Evolutionary conservation across 169 alveolate species (phyloP).

Genomic region (Blepharisma undulans): DNA sequence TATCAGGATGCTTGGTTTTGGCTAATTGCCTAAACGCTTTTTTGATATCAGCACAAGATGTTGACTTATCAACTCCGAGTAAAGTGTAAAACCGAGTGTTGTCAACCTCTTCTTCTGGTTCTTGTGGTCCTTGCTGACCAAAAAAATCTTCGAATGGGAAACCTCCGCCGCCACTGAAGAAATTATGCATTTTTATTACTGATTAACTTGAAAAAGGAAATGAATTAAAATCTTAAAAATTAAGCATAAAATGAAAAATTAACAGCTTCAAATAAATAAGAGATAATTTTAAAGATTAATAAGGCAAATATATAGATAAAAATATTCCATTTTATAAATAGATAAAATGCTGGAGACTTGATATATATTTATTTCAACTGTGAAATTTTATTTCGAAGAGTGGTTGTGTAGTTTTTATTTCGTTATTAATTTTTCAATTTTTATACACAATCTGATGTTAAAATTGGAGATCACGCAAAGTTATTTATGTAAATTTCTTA

Average conservation of each 20-base stretch:
- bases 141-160: conserved; percentile 19
- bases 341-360: background rate
- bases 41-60: conserved; percentile 65
- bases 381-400: too few species aligned
- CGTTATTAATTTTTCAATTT: too few species aligned
- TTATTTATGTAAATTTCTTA: too few species aligned
- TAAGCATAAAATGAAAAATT: background rate
- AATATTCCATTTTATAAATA: background rate
- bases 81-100: conserved; percentile 49
- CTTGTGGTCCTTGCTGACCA: background rate
- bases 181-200: background rate
- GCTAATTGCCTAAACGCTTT: conserved; percentile 71
- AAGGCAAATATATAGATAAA: background rate
- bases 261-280: background rate
- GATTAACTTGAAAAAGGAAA: background rate
- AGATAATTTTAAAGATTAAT: background rate
- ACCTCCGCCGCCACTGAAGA: background rate
- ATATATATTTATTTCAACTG: too few species aligned
- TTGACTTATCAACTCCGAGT: conserved; percentile 54
- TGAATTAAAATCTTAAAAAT: background rate
- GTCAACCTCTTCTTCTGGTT: background rate
- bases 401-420: too few species aligned
- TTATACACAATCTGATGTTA: too few species aligned
- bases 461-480: too few species aligned
- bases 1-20: conserved; percentile 77